Conservation (phyloP, 1,139 yeast species). For the Spathaspora sp. region DNA sequence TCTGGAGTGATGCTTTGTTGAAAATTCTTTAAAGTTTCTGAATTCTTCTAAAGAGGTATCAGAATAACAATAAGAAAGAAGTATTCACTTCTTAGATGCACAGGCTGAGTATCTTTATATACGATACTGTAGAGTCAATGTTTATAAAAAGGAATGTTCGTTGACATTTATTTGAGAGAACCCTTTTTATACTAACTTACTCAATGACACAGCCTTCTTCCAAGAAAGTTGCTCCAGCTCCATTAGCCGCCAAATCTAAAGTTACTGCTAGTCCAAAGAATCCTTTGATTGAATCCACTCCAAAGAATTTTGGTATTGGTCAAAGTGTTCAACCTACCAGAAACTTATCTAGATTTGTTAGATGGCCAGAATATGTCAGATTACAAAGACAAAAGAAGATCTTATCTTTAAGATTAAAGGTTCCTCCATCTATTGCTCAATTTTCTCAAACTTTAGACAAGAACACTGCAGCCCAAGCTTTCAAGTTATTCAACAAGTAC, state of each 20-base stretch:
- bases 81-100: slow-evolving; percentile 41
- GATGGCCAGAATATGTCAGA: slow-evolving; percentile 98
- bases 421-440: slow-evolving; percentile 97
- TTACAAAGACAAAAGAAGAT: slow-evolving; percentile 91
- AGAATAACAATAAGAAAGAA: slow-evolving; percentile 2
- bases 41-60: background rate
- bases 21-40: slow-evolving; percentile 11
- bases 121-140: slow-evolving; percentile 39
- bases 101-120: slow-evolving; percentile 46
- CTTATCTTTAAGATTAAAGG: slow-evolving; percentile 91
- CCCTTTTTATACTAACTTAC: slow-evolving; percentile 31
- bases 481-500: slow-evolving; percentile 97
- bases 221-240: slow-evolving; percentile 55
- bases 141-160: slow-evolving; percentile 23
- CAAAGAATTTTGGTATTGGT: slow-evolving; percentile 96
- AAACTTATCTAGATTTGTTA: slow-evolving; percentile 93
- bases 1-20: slow-evolving; percentile 32
- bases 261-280: slow-evolving; percentile 27
- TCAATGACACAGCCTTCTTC: slow-evolving; percentile 69
- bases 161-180: slow-evolving; percentile 28
- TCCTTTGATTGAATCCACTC: slow-evolving; percentile 67
- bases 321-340: slow-evolving; percentile 93
- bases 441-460: slow-evolving; percentile 94
- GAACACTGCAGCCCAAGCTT: slow-evolving; percentile 96
- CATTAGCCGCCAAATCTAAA: slow-evolving; percentile 43